Evolutionary conservation across 1,284 basidiomycete species (phyloP), one percentile per base, ranked within the genome.

Genomic region (Flammula alnicola): DNA sequence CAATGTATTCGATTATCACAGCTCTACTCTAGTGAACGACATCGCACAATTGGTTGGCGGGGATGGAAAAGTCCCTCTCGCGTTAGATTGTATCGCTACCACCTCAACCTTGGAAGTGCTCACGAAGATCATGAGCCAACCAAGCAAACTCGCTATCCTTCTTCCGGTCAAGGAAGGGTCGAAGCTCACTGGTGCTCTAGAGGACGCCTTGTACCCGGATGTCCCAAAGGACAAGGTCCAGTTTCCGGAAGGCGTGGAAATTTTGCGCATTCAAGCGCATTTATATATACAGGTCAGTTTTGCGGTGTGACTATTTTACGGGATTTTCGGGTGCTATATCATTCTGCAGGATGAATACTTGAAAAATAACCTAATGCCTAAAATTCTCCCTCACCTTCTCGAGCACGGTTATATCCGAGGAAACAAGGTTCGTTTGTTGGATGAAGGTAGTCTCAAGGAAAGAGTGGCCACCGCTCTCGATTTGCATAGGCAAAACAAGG

Each of bases 1-100:
- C 3, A 59, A 69, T 35, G 67, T 69, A 5, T 70, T 83, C 57
- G 81, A 84, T 61, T 85, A 86, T 65, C 65, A 60, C 22, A 75
- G 73, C 36, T 62, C 71, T 1, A 63, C 66, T 25, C 62, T 81
- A 20, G 62, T 62, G 1, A 59, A 71, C 32, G 68, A 78, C 23
- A 70, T 81, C 44, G 60, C 68, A 3, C 47, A 57, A 19, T 69
- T 68, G 1, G 70, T 68, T 7, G 72, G 72, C 7, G 70, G 69
- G 0, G 64, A 69, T 51, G 68, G 69, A 14, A 72, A 72, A 36
- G 54, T 77, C 4, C 41, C 56, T 10, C 53, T 73, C 23, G 76
- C 67, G 5, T 31, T 81, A 31, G 79, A 81, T 58, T 67, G 69
- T 36, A 73, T 82, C 37, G 60, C 70, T 5, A 61, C 77, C 3